Base-by-base conservation (phyloP, 2,329 filamentous ascomycete genomes). In the Hypoxylon sp. region DNA sequence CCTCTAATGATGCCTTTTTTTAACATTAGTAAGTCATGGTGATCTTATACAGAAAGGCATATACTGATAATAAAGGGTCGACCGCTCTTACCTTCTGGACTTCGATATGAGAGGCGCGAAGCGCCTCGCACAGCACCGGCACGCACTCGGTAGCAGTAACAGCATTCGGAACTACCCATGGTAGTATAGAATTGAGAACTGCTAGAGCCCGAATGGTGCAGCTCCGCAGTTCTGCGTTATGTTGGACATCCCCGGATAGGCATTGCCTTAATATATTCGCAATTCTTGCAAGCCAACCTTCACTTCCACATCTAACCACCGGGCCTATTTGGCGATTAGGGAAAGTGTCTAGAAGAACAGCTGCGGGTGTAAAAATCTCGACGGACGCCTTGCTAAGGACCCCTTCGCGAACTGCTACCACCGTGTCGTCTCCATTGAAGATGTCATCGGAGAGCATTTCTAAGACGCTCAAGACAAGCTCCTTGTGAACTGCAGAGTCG, bases 401-500 rank as follows among this genome's bases (percentile, higher is more conserved):
- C 56, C 90, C 91, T 77, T 95, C 93, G 70, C 95, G 89, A 74
- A 97, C 83, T 14, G 92, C 91, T 13, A 95, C 94, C 3, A 94
- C 90, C 1, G 92, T 87, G 79, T 98, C 96, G 76, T 98, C 96
- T 36, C 93, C 90, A 72, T 92, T 93, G 81, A 98, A 97, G 56
- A 98, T 89, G 78, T 98, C 96, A 73, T 98, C 96, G 2, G 95
- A 97, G 34, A 99, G 85, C 17, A 91, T 94, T 82, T 98, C 96
- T 55, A 99, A 85, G 48, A 98, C 88, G 65, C 91, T 91, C 34
- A 99, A 86, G 32, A 98, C 94, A 60, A 98, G 87, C 77, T 96
- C 92, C 80, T 97, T 96, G 78, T 90, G 87, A 6, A 87, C 86
- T 32, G 85, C 80, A 25, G 87, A 87, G 70, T 88, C 86, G 17